Percentiles rank a stretch among this genome's conserved stretches.
These are phyloP conservation scores for Plasmodium knowlesi DNA, from an alignment of 169 alveolate species.

Conservation along the genomic window DNA sequence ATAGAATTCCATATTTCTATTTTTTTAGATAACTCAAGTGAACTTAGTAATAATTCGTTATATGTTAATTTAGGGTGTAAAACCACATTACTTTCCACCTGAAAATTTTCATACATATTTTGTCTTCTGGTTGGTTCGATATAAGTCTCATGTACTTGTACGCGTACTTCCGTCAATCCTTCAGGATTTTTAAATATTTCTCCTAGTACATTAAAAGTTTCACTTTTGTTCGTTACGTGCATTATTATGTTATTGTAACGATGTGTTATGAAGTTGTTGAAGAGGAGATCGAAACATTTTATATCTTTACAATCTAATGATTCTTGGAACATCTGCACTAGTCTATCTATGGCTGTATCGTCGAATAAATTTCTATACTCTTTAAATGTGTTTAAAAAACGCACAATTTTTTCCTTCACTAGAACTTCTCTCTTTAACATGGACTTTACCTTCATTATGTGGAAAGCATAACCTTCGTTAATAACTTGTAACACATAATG, in stretches of 20 bases:
- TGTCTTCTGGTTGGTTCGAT: background rate
- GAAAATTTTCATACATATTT: background rate
- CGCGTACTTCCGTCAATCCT: background rate
- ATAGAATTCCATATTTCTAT: conserved; percentile 5
- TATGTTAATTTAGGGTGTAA: background rate
- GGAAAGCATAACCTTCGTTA: conserved; percentile 49
- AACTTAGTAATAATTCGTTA: conserved; percentile 18
- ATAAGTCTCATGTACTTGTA: background rate
- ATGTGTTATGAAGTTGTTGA: background rate
- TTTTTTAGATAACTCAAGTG: conserved; percentile 2
- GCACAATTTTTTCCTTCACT: background rate
- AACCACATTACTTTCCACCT: background rate
- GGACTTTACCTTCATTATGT: background rate
- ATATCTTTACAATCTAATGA: conserved; percentile 41
- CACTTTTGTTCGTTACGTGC: background rate
- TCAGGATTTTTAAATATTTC: conserved; percentile 1
- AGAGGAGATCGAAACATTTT: conserved; percentile 42
- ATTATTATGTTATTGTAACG: conserved; percentile 4
- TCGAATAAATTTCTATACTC: conserved; percentile 31
- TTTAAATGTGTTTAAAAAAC: background rate
- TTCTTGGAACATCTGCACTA: conserved; percentile 2
- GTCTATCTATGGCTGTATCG: background rate
- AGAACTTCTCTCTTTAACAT: background rate
- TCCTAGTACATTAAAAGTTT: background rate
- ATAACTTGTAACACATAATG: conserved; percentile 32